A percentile compares a stretch with the other conserved stretches of the same genome.
Conservation (phyloP, 2,329 filamentous ascomycete species). For the Dichotomopilus funicola region DNA sequence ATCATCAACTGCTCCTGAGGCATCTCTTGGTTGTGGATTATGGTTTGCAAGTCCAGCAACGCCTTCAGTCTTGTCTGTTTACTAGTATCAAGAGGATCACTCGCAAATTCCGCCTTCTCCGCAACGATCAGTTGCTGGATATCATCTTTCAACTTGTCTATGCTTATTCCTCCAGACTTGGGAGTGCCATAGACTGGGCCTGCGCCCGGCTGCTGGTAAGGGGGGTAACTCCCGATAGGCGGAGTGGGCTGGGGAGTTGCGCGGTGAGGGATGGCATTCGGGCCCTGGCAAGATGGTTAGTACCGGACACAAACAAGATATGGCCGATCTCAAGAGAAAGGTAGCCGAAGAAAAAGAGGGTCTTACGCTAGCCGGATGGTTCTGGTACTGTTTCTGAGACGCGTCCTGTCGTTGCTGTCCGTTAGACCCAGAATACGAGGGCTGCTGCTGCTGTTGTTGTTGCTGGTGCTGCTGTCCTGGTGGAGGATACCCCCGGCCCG, state of each 20-base stretch:
- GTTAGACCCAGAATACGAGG: slow-evolving; percentile 18
- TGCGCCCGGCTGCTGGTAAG: slow-evolving; percentile 35
- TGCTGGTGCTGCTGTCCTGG: slow-evolving; percentile 4
- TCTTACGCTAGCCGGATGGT: slow-evolving; percentile 21
- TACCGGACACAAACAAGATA: neutral
- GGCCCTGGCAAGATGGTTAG: slow-evolving; percentile 20
- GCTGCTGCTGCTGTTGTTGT: slow-evolving; percentile 24
- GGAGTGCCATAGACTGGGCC: slow-evolving; percentile 29
- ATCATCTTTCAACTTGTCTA: slow-evolving; percentile 75
- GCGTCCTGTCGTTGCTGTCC: slow-evolving; percentile 13
- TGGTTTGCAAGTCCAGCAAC: slow-evolving; percentile 74
- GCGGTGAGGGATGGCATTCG: slow-evolving; percentile 22
- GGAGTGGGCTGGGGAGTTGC: slow-evolving; percentile 33
- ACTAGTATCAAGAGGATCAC: slow-evolving; percentile 67
- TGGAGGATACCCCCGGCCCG: slow-evolving; percentile 33
- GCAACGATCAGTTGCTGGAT: slow-evolving; percentile 70
- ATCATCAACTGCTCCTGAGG: slow-evolving; percentile 75
- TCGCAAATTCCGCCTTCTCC: slow-evolving; percentile 67
- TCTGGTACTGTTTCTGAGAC: slow-evolving; percentile 24
- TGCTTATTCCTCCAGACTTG: slow-evolving; percentile 44
- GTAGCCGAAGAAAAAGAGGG: neutral
- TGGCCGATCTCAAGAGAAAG: neutral
- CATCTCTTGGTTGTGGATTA: slow-evolving; percentile 71
- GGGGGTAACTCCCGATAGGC: slow-evolving; percentile 30
- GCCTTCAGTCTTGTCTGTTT: slow-evolving; percentile 76